Base-by-base conservation (phyloP, 805 yeast species). In the Pichia californica region DNA sequence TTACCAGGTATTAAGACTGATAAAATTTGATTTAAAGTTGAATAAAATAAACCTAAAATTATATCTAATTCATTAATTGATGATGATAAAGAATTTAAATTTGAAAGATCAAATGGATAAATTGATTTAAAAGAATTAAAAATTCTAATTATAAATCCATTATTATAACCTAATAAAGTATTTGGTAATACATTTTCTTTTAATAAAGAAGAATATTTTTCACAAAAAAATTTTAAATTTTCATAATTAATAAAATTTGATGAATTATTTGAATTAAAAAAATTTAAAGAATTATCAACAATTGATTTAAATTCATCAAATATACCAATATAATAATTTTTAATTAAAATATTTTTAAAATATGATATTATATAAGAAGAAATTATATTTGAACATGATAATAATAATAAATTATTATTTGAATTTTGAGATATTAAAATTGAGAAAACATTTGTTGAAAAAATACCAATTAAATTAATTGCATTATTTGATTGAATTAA, bases 381-480 rank as follows among this genome's bases (percentile, higher is more conserved):
- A 6, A 21, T 6, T 6, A 21, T 8, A 21, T 21, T 21, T 21
- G 25, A 6, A 21, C 25, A 6, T 21, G 25, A 6, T 8, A 21
- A 6, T 8, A 21, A 6, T 21, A 21, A 21, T 21, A 21, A 5
- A 21, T 21, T 21, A 6, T 21, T 8, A 6, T 21, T 21, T 21
- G 25, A 21, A 6, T 8, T 21, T 21, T 21, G 7, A n/a, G n/a
- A n/a, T 8, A 21, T 21, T 21, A 21, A 6, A 21, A 47, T 18
- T 11, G 48, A 44, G 39, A 28, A 47, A 16, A 47, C 18, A 4
- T 48, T 48, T 2, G 51, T 46, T 21, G 41, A 38, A 21, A 47
- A 47, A 1, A 42, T 47, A 5, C 51, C 48, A n/a, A 44, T 35
- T 25, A 39, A 38, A 7, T 44, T 38, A 36, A 47, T 41, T 18